Base-by-base conservation (phyloP, 108 stramenopile genomes). In the Fragilaria crotonensis region DNA sequence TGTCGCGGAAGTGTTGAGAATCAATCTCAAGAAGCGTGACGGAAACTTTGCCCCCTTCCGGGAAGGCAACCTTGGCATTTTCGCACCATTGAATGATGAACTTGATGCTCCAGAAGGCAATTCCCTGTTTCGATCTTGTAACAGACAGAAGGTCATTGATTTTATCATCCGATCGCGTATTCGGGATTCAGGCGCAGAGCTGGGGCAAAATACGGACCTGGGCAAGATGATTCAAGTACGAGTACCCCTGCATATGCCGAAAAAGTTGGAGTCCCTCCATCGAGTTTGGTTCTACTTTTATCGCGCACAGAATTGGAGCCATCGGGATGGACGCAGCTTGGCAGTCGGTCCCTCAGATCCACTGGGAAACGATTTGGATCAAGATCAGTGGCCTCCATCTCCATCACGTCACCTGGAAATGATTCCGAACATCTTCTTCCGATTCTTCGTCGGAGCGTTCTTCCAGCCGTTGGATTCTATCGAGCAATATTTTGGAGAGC, bases 401-500 rank as follows among this genome's bases (percentile, higher is more conserved):
- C 26, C 46, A 45, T 26, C n/a, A 2, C n/a, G n/a, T n/a, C 14
- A 59, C n/a, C 33, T 54, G 19, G 60, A 65, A 1, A 32, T 60
- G 33, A 48, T 73, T 18, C 93, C 89, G 25, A 49, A 70, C 45
- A 54, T 80, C 26, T 73, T 87, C 27, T 66, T 72, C 48, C 86
- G 93, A 14, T 68, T 94, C 29, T 79, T 90, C 28, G 51, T 83
- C 30, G 93, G 87, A 25, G 67, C 74, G 32, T 90, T 90, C 53
- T 77, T 83, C 49, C 94, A 94, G 61, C 97, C 97, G 3, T 66
- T 98, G 30, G 94, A 95, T 65, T 64, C 81, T 3, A 89, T 99
- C 59, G 95, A 96, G 30, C 81, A 95, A 59, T 99, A 99, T 64
- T 97, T 94, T 59, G 98, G 98, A 28, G 98, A 99, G 64, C 85